Evolutionary conservation across 2,329 filamentous ascomycete species (phyloP).

Genomic region (Ophiocordyceps camponoti-floridani): DNA sequence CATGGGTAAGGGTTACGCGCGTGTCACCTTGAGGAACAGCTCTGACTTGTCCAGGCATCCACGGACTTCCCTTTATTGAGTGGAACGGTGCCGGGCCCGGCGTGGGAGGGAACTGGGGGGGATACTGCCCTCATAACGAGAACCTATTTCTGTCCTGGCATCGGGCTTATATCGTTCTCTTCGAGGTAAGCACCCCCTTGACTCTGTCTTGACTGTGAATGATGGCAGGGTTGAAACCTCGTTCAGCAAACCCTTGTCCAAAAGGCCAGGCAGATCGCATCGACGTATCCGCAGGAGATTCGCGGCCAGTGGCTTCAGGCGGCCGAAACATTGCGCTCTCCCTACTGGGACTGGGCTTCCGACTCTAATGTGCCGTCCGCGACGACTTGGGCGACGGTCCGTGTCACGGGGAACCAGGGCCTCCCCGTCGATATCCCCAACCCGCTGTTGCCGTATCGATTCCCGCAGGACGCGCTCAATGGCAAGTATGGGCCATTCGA

Average conservation of each 20-base stretch:
- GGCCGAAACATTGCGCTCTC: constrained; percentile 25
- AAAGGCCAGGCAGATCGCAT: constrained; percentile 27
- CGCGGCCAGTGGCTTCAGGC: constrained; percentile 21
- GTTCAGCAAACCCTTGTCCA: constrained; percentile 28
- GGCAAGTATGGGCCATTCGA: constrained; percentile 19
- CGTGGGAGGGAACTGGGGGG: constrained; percentile 12
- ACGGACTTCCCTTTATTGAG: constrained; percentile 21
- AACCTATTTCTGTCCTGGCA: constrained; percentile 36
- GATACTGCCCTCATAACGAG: constrained; percentile 30
- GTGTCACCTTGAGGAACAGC: neutral
- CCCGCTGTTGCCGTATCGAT: constrained; percentile 32
- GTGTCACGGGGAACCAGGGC: constrained; percentile 16
- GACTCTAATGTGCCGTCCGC: constrained; percentile 22
- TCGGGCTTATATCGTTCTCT: constrained; percentile 33
- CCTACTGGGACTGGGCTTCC: constrained; percentile 37
- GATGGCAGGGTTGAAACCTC: neutral
- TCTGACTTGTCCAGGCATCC: constrained; percentile 13
- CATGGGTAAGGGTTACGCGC: constrained; percentile 14
- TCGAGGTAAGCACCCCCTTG: constrained; percentile 21
- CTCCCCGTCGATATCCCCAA: constrained; percentile 22
- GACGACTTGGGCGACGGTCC: constrained; percentile 15
- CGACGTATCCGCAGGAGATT: constrained; percentile 19
- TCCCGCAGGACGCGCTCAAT: constrained; percentile 20
- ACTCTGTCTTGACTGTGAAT: too few relatives aligned
- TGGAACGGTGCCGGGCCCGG: constrained; percentile 22